Percentiles rank a stretch among this genome's conserved stretches.
phyloP scores from a whole-genome alignment of 1,139 yeast genomes.

The Debaryomyces sp. region DNA sequence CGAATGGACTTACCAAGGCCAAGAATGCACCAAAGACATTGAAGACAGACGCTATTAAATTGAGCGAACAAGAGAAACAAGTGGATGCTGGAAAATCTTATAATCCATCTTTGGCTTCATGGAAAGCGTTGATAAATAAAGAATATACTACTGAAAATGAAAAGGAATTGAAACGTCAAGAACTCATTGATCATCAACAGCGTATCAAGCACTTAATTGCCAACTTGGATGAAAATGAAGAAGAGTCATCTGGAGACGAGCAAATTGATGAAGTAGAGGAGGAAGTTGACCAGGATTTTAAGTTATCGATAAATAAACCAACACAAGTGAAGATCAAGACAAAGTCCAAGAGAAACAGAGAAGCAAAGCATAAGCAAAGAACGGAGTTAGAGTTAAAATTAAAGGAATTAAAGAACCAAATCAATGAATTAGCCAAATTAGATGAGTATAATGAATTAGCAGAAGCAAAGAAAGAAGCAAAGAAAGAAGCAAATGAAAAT shows the following conservation, averaged over 20 bases:
- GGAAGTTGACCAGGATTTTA: conserved; percentile 28
- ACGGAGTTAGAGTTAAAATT: conserved; percentile 57
- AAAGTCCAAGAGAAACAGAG: conserved; percentile 71
- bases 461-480: conserved; percentile 24
- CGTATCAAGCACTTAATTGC: conserved; percentile 67
- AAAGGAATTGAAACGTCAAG: conserved; percentile 64
- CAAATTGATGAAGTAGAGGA: conserved; percentile 35
- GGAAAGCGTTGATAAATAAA: conserved; percentile 71
- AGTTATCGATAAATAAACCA: conserved; percentile 73
- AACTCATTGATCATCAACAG: conserved; percentile 61
- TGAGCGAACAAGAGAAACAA: conserved; percentile 39
- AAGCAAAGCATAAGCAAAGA: conserved; percentile 65
- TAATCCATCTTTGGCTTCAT: conserved; percentile 83
- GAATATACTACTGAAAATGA: conserved; percentile 70
- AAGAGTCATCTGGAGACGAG: conserved; percentile 54
- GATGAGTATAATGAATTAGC: conserved; percentile 51
- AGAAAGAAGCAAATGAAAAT: conserved; percentile 17
- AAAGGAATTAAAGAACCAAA: conserved; percentile 56
- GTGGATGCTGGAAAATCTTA: conserved; percentile 87
- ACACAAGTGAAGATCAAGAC: conserved; percentile 75
- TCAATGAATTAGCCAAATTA: conserved; percentile 60
- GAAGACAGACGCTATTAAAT: conserved; percentile 53
- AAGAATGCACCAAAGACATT: conserved; percentile 60
- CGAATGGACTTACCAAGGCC: conserved; percentile 54
- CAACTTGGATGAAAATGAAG: conserved; percentile 52